phyloP scores from a whole-genome alignment of 1,284 basidiomycete genomes.

The Cutaneotrichosporon dermatis region DNA sequence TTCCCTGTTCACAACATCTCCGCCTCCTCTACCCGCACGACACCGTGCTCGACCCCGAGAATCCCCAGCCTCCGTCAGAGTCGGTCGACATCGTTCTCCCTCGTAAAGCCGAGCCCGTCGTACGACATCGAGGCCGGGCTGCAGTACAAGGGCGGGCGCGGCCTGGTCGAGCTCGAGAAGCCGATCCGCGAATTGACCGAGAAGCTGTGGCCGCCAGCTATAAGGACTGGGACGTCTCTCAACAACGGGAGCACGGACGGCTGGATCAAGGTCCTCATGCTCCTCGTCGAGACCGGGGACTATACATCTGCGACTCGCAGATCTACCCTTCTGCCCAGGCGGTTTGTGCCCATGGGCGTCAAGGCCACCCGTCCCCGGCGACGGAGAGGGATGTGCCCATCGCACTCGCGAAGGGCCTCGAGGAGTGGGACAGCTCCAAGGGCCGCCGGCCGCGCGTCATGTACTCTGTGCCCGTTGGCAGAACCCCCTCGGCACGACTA shows the following conservation, averaged over 20 bases:
- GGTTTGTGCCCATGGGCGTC: slow-evolving; percentile 28
- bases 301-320: slow-evolving; percentile 56
- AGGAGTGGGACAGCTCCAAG: slow-evolving; percentile 60
- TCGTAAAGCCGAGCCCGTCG: slow-evolving; percentile 32
- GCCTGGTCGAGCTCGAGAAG: slow-evolving; percentile 21
- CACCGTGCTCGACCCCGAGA: slow-evolving; percentile 49
- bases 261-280: slow-evolving; percentile 41
- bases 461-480: slow-evolving; percentile 56
- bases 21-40: slow-evolving; percentile 27
- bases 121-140: slow-evolving; percentile 56
- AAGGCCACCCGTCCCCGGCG: slow-evolving; percentile 56
- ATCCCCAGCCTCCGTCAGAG: slow-evolving; percentile 45
- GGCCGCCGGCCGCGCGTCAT: slow-evolving; percentile 60
- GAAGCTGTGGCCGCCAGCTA: slow-evolving; percentile 64
- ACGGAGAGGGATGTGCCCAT: slow-evolving; percentile 65
- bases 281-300: slow-evolving; percentile 69
- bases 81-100: slow-evolving; percentile 58
- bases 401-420: slow-evolving; percentile 58
- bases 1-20: slow-evolving; percentile 41
- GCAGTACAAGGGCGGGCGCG: slow-evolving; percentile 58
- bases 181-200: slow-evolving; percentile 54
- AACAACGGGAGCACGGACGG: slow-evolving; percentile 73
- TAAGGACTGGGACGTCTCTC: slow-evolving; percentile 56
- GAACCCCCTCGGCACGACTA: slow-evolving; percentile 70
- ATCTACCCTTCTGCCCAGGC: slow-evolving; percentile 45